phyloP scores from a whole-genome alignment of 2,329 filamentous ascomycete species.

The Atkinsonella texensis region DNA sequence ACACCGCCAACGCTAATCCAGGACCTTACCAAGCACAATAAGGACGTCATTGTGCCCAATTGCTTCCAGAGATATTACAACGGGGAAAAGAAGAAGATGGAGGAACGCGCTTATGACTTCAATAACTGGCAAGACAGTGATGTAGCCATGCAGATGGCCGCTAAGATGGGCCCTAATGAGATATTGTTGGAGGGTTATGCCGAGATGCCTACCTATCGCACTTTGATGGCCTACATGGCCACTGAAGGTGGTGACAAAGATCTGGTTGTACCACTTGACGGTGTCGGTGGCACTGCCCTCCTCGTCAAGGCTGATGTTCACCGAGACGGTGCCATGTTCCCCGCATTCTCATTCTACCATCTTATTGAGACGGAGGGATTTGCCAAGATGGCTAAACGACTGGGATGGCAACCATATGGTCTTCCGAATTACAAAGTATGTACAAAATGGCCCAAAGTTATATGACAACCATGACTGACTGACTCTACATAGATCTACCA shows the following conservation, averaged over 20 bases:
- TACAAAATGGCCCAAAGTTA: constrained; percentile 16
- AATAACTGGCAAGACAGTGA: constrained; percentile 95
- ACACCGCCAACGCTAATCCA: constrained; percentile 77
- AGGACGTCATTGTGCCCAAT: constrained; percentile 87
- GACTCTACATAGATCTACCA: constrained; percentile 58
- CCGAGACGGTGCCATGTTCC: constrained; percentile 96
- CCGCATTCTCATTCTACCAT: constrained; percentile 90
- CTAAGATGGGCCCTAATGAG: constrained; percentile 79
- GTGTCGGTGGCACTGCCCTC: constrained; percentile 84
- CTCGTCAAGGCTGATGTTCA: constrained; percentile 96
- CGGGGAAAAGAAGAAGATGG: constrained; percentile 51
- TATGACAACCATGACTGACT: background rate
- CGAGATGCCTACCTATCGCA: constrained; percentile 84
- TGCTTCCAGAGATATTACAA: constrained; percentile 85
- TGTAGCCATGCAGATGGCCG: constrained; percentile 61
- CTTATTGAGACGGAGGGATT: constrained; percentile 97
- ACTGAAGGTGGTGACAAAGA: constrained; percentile 43
- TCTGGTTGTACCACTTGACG: constrained; percentile 67
- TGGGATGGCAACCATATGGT: constrained; percentile 80
- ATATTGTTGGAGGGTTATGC: constrained; percentile 88
- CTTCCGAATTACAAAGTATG: constrained; percentile 91
- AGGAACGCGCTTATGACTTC: constrained; percentile 83
- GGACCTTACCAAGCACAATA: constrained; percentile 77
- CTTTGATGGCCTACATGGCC: constrained; percentile 78
- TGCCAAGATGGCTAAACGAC: constrained; percentile 84